A percentile compares a stretch with the other conserved stretches of the same genome.
These are phyloP conservation scores for Pyrenochaeta sp. DNA, from an alignment of 2,329 filamentous ascomycete genomes.

Conservation along the genomic window DNA sequence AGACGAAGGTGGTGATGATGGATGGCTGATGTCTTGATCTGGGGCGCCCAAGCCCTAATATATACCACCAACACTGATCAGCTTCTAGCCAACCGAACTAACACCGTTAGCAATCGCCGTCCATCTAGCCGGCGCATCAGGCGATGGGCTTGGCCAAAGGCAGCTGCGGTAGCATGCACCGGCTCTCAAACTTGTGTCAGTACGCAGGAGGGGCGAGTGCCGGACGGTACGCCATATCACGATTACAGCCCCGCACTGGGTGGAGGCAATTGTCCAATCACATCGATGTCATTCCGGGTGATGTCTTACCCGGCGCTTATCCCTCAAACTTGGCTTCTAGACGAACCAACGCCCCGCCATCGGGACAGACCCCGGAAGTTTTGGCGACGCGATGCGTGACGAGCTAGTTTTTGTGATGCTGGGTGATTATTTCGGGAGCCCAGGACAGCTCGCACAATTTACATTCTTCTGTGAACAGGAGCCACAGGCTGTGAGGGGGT, in stretches of 20 bases:
- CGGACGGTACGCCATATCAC: conserved; percentile 22
- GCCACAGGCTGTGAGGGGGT: not conserved
- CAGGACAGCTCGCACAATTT: not conserved
- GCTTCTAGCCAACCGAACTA: conserved; percentile 25
- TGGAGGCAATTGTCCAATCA: conserved; percentile 65
- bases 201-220: conserved; percentile 18
- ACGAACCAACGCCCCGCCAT: conserved; percentile 30
- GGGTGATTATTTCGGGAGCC: conserved; percentile 1
- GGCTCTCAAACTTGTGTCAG: conserved; percentile 20
- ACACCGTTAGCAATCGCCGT: conserved; percentile 30
- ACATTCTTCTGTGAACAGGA: not conserved
- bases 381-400: conserved; percentile 20
- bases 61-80: conserved; percentile 13
- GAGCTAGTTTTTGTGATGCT: conserved; percentile 3
- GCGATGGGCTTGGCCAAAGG: conserved; percentile 15
- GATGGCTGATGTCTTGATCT: conserved; percentile 1
- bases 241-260: conserved; percentile 29
- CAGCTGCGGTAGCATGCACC: conserved; percentile 26
- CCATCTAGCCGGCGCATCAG: conserved; percentile 33
- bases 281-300: conserved; percentile 28
- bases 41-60: conserved; percentile 24
- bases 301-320: conserved; percentile 36
- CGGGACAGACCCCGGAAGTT: conserved; percentile 9
- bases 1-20: not conserved
- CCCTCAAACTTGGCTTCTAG: conserved; percentile 10